Evolutionary conservation across 2,329 filamentous ascomycete genomes (phyloP).

Genomic region (Botrytis pseudocinerea): DNA sequence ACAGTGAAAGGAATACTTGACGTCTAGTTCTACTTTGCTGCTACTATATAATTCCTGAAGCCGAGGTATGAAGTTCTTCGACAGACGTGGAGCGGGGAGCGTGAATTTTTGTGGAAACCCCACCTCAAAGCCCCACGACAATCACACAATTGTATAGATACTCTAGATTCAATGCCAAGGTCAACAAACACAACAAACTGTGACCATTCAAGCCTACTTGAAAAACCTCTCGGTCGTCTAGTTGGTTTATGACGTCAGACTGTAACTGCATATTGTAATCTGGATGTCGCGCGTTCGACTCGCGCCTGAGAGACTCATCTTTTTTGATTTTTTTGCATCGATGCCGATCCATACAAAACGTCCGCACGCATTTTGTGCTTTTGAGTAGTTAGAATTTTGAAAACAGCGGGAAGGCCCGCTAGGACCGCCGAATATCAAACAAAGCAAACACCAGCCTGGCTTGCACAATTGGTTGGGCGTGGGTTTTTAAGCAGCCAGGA

Average conservation of each 20-base stretch:
- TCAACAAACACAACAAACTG: conserved; percentile 22
- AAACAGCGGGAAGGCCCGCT: background rate
- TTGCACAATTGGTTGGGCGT: background rate
- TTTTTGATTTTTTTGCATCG: background rate
- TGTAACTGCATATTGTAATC: conserved; percentile 6
- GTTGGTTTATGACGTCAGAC: conserved; percentile 18
- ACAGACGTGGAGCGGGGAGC: background rate
- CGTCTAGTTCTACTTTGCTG: background rate
- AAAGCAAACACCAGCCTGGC: background rate
- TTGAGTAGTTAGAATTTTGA: background rate
- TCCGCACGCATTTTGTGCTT: background rate
- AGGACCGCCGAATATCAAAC: background rate
- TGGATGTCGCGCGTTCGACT: conserved; percentile 16
- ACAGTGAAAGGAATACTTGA: background rate
- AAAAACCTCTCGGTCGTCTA: conserved; percentile 14
- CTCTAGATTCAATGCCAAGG: accelerated
- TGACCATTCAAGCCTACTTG: conserved; percentile 10
- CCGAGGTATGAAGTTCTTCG: background rate
- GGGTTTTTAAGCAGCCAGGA: background rate
- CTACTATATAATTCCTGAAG: background rate
- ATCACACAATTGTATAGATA: background rate
- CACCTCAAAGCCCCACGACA: background rate
- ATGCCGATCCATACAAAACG: background rate
- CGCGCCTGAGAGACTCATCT: background rate
- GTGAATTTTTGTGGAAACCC: background rate